These are phyloP conservation scores for Brassica cretica DNA, from an alignment of 345 rosid genomes.

Conservation along the genomic window DNA sequence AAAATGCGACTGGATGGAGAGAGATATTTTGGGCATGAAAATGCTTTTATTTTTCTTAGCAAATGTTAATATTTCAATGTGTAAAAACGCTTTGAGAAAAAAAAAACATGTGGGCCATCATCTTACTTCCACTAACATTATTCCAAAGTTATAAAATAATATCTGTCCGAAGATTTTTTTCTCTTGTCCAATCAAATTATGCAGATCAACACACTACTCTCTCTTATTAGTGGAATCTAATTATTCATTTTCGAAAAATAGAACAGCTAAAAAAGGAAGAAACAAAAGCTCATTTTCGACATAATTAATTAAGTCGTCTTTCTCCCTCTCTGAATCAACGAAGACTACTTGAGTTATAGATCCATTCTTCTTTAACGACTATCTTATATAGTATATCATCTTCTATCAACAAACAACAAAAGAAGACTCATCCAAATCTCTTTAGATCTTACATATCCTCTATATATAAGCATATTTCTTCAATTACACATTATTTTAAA, in stretches of 20 bases:
- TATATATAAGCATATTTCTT: neutral
- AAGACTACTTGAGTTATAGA: conserved; percentile 20
- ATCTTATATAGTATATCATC: neutral
- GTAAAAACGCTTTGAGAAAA: neutral
- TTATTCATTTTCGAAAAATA: conserved; percentile 49
- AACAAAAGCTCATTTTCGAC: conserved; percentile 43
- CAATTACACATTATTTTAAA: conserved; percentile 19
- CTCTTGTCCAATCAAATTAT: conserved; percentile 48
- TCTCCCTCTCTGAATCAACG: conserved; percentile 14
- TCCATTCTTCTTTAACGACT: conserved; percentile 23
- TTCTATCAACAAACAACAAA: neutral
- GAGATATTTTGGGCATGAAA: neutral
- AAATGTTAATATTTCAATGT: neutral
- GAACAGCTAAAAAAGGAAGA: conserved; percentile 39
- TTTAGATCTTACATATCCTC: neutral
- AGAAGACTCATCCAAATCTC: neutral
- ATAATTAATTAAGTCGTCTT: conserved; percentile 10
- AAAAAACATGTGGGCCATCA: conserved; percentile 46
- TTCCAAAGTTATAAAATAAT: conserved; percentile 62
- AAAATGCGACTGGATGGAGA: neutral
- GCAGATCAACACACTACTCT: conserved; percentile 53
- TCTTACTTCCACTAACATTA: conserved; percentile 96
- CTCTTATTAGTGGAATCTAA: conserved; percentile 54
- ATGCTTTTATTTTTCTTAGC: neutral
- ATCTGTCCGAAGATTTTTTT: conserved; percentile 44